A percentile compares a stretch with the other conserved stretches of the same genome.
Evolutionary conservation across 768 basidiomycete species (phyloP).

Genomic region (Sutorius australiensis): DNA sequence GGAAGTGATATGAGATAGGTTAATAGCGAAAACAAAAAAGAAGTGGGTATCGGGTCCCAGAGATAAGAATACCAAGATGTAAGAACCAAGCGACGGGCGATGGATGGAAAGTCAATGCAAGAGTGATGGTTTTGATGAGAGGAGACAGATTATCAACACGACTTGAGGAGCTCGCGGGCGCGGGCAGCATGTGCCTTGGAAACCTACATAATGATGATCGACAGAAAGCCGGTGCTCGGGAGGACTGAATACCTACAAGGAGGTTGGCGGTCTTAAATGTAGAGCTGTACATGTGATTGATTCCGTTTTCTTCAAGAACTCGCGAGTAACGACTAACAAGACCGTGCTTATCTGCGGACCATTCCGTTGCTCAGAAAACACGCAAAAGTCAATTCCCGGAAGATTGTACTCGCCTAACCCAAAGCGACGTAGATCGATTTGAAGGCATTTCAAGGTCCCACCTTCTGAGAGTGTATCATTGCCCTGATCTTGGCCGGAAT

Average conservation of each 20-base stretch:
- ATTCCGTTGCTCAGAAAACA: constrained; percentile 2
- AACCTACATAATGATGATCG: constrained; percentile 36
- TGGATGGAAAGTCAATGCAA: background rate
- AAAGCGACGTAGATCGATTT: constrained; percentile 70
- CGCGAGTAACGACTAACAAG: constrained; percentile 74
- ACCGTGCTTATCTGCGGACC: constrained; percentile 62
- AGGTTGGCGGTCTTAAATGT: constrained; percentile 83
- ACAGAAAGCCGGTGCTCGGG: background rate
- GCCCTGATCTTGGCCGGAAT: constrained; percentile 38
- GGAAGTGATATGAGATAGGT: background rate
- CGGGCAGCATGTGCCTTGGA: constrained; percentile 54
- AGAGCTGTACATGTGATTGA: constrained; percentile 83
- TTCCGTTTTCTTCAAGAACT: constrained; percentile 65
- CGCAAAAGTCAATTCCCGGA: background rate
- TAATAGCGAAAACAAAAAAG: constrained; percentile 1
- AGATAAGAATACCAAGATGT: constrained; percentile 11
- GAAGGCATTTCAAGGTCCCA: constrained; percentile 59
- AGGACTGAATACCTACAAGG: constrained; percentile 43
- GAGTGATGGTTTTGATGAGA: background rate
- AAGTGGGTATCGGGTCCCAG: constrained; percentile 16
- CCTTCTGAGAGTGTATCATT: constrained; percentile 32
- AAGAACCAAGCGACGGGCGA: background rate
- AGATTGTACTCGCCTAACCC: constrained; percentile 52
- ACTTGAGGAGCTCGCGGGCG: constrained; percentile 54
- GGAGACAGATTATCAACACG: constrained; percentile 40